These are phyloP conservation scores for Paracoccidioides brasiliensis DNA, from an alignment of 2,329 filamentous ascomycete genomes.

Conservation along the genomic window DNA sequence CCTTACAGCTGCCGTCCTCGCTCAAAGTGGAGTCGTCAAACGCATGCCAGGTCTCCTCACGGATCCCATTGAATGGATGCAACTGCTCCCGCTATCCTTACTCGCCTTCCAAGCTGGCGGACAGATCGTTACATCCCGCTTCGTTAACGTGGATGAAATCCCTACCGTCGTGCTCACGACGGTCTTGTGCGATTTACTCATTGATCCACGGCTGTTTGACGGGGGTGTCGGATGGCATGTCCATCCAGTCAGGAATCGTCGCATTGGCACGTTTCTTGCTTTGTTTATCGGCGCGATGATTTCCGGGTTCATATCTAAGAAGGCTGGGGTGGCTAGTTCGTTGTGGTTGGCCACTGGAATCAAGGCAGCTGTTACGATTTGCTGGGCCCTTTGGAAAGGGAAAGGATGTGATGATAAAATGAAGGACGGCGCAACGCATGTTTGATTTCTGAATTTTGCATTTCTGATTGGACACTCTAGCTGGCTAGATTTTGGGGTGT, in stretches of 20 bases:
- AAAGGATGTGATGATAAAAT: constrained; percentile 1
- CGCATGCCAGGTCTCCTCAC: constrained; percentile 18
- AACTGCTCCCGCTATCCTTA: constrained; percentile 26
- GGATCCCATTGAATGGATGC: constrained; percentile 24
- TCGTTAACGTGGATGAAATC: constrained; percentile 27
- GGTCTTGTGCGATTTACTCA: constrained; percentile 27
- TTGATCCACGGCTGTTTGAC: constrained; percentile 20
- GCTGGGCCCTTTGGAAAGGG: constrained; percentile 26
- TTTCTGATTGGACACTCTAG: no score
- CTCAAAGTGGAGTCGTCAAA: constrained; percentile 22
- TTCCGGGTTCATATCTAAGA: constrained; percentile 27
- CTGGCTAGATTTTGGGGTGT: no score
- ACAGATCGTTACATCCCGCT: constrained; percentile 27
- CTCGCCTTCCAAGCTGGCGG: constrained; percentile 31
- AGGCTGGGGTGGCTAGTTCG: constrained; percentile 22
- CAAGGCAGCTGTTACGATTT: constrained; percentile 23
- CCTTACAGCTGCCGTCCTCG: constrained; percentile 23
- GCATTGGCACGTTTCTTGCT: constrained; percentile 25
- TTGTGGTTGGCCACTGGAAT: constrained; percentile 30
- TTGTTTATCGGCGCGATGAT: constrained; percentile 30
- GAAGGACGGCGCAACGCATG: not conserved
- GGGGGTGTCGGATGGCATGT: constrained; percentile 12
- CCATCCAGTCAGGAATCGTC: constrained; percentile 23
- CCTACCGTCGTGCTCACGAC: constrained; percentile 32
- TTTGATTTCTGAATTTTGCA: no score